These are phyloP conservation scores for Ceriops tagal DNA, from an alignment of 345 rosid species.

Conservation along the genomic window DNA sequence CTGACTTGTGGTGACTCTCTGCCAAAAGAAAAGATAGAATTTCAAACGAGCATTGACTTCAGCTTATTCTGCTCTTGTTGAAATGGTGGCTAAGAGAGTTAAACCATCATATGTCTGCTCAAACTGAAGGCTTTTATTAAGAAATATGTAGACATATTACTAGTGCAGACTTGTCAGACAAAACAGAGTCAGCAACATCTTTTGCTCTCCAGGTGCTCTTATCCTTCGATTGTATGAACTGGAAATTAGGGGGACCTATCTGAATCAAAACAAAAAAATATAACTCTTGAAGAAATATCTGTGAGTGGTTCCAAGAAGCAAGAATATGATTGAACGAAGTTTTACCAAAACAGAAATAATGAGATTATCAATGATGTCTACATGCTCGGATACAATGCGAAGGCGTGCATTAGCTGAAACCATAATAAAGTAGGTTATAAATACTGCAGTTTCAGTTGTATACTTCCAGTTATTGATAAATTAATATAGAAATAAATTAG, in stretches of 20 bases:
- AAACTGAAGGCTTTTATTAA: slow-evolving; percentile 6
- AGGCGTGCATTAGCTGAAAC: slow-evolving; percentile 81
- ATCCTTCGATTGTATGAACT: slow-evolving; percentile 68
- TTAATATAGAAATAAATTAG: background rate
- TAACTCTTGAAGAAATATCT: slow-evolving; percentile 13
- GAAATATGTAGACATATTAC: slow-evolving; percentile 38
- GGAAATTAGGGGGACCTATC: slow-evolving; percentile 92
- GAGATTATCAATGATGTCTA: slow-evolving; percentile 80
- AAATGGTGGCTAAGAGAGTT: background rate
- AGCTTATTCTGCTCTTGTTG: background rate
- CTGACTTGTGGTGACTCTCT: slow-evolving; percentile 94
- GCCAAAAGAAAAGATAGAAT: slow-evolving; percentile 22
- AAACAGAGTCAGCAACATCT: slow-evolving; percentile 88
- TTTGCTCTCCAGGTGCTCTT: slow-evolving; percentile 80
- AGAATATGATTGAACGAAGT: slow-evolving; percentile 14
- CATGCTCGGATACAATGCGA: slow-evolving; percentile 84
- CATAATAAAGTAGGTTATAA: slow-evolving; percentile 3
- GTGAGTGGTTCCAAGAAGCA: background rate
- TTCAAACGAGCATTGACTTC: slow-evolving; percentile 18
- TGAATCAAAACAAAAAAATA: slow-evolving; percentile 50
- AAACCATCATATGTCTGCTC: background rate
- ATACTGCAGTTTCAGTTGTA: background rate
- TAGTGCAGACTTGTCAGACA: slow-evolving; percentile 86
- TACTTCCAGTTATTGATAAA: background rate
- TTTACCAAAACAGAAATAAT: slow-evolving; percentile 77